These are phyloP conservation scores for Eucalyptus lansdowneana DNA, from an alignment of 345 rosid species.

Conservation along the genomic window DNA sequence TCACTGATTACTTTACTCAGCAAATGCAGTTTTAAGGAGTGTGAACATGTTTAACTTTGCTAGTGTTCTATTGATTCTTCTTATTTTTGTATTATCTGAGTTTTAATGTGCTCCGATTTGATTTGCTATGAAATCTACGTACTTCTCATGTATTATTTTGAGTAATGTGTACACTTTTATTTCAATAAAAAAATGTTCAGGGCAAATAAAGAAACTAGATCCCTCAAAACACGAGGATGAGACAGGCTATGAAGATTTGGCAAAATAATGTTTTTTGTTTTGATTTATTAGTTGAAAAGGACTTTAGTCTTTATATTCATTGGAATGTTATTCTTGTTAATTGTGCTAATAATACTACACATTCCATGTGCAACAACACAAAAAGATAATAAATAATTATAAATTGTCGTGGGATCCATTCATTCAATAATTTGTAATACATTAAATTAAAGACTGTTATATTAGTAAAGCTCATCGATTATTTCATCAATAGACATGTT, in stretches of 20 bases:
- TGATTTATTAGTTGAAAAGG: background rate
- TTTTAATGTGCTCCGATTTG: background rate
- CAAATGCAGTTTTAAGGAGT: too few species aligned
- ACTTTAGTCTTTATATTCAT: background rate
- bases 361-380: too few species aligned
- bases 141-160: background rate
- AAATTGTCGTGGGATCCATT: rapidly evolving
- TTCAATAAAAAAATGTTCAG: too few species aligned
- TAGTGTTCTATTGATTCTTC: background rate
- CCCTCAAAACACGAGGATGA: background rate
- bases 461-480: background rate
- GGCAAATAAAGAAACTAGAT: background rate
- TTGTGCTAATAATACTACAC: too few species aligned
- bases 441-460: too few species aligned
- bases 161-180: too few species aligned
- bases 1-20: background rate
- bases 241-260: background rate
- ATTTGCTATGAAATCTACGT: background rate
- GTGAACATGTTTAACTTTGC: too few species aligned
- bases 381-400: too few species aligned
- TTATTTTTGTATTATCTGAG: too few species aligned
- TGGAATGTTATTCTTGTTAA: background rate
- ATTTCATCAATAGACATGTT: background rate
- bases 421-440: too few species aligned
- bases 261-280: too few species aligned